phyloP scores from a whole-genome alignment of 2,329 filamentous ascomycete genomes.

The Colletotrichum cordylinicola region DNA sequence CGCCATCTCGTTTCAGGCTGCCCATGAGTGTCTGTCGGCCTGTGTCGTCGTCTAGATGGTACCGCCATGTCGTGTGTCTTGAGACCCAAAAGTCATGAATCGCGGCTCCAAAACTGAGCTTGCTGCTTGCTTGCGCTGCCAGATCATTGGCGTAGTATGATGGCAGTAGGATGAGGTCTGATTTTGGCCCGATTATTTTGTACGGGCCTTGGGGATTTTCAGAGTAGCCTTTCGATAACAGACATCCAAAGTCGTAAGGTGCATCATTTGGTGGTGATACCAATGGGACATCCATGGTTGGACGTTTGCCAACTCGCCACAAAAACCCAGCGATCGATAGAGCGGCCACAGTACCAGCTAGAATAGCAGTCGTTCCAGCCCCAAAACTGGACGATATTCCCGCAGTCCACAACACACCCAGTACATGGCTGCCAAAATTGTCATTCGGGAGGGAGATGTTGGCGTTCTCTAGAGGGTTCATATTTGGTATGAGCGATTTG shows the following conservation, averaged over 20 bases:
- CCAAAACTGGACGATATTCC: not conserved
- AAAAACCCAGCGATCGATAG: not conserved
- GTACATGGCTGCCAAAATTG: not conserved
- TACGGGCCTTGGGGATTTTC: not conserved
- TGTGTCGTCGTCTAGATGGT: not conserved
- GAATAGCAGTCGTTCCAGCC: not conserved
- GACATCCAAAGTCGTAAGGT: not conserved
- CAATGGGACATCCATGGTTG: not conserved
- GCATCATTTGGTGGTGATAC: not conserved
- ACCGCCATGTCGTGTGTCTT: not conserved
- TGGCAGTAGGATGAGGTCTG: not conserved
- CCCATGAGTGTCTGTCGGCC: not conserved
- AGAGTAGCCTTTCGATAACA: not conserved
- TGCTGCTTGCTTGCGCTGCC: not conserved
- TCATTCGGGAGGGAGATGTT: not conserved
- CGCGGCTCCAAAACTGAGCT: not conserved
- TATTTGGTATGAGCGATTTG: not conserved
- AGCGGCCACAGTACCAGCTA: not conserved
- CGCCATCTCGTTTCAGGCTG: not conserved
- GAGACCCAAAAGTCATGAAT: not conserved
- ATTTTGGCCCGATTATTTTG: not conserved
- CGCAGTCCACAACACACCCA: not conserved
- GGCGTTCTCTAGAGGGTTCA: not conserved
- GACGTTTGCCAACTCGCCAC: slow-evolving; percentile 24
- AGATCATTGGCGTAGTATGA: not conserved